A percentile compares a stretch with the other conserved stretches of the same genome.
Evolutionary conservation across 2,329 filamentous ascomycete genomes (phyloP).

Genomic region (Talaromyces sp.): DNA sequence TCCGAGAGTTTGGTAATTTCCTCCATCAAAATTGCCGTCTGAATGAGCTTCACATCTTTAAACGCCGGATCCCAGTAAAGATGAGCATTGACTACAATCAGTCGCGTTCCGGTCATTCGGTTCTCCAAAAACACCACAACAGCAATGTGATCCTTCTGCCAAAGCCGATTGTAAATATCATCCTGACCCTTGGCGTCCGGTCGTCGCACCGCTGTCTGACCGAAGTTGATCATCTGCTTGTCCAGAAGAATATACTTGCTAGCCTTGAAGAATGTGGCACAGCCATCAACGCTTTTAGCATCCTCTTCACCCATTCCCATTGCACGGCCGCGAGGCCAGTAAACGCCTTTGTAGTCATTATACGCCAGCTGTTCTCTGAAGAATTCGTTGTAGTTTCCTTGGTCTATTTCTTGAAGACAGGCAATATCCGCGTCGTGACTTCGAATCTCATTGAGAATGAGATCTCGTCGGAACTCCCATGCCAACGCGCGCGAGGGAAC

Average conservation of each 20-base stretch:
- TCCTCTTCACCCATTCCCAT: constrained; percentile 90
- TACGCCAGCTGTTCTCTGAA: constrained; percentile 83
- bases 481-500: constrained; percentile 73
- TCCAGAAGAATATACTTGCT: constrained; percentile 92
- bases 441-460: constrained; percentile 77
- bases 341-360: constrained; percentile 87
- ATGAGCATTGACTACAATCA: constrained; percentile 92
- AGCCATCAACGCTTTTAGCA: constrained; percentile 85
- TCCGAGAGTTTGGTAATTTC: constrained; percentile 81
- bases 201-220: constrained; percentile 84
- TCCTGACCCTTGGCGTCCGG: constrained; percentile 96
- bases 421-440: constrained; percentile 80
- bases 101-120: constrained; percentile 75
- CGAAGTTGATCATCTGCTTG: constrained; percentile 90
- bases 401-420: constrained; percentile 89
- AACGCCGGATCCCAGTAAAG: constrained; percentile 89
- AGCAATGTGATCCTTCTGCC: constrained; percentile 97
- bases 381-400: constrained; percentile 84
- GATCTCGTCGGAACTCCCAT: constrained; percentile 81
- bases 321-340: constrained; percentile 83
- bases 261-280: constrained; percentile 93
- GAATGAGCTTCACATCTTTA: constrained; percentile 92
- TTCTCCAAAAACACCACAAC: constrained; percentile 92
- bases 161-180: constrained; percentile 96
- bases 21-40: constrained; percentile 93